phyloP scores from a whole-genome alignment of 2,329 filamentous ascomycete genomes.

The Cladophialophora bantiana region DNA sequence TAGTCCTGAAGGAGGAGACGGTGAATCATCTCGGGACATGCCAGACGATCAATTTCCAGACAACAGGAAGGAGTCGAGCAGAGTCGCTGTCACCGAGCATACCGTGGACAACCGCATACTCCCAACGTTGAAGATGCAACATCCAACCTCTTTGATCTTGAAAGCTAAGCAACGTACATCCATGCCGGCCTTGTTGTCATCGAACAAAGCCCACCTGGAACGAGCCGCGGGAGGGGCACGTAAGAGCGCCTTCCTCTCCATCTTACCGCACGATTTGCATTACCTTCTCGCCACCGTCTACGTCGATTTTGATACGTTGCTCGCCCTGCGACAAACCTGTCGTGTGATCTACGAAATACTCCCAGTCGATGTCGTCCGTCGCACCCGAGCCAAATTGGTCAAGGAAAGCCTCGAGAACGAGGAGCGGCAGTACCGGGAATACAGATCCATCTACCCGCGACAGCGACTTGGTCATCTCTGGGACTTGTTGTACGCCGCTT shows the following conservation, averaged over 20 bases:
- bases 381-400: slow-evolving; percentile 25
- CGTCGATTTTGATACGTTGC: slow-evolving; percentile 33
- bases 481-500: slow-evolving; percentile 30
- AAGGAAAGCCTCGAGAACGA: slow-evolving; percentile 24
- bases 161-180: slow-evolving; percentile 6
- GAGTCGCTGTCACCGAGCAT: slow-evolving; percentile 7
- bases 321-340: slow-evolving; percentile 36
- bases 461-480: slow-evolving; percentile 26
- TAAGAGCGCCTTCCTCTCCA: slow-evolving; percentile 25
- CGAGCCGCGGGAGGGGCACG: background rate
- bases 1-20: background rate
- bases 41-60: background rate
- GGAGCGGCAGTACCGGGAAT: slow-evolving; percentile 22
- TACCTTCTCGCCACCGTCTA: slow-evolving; percentile 25
- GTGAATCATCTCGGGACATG: background rate
- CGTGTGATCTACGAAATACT: slow-evolving; percentile 22
- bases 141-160: slow-evolving; percentile 5
- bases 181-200: slow-evolving; percentile 4
- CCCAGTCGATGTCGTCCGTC: slow-evolving; percentile 24
- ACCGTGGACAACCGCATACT: background rate
- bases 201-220: background rate
- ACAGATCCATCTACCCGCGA: slow-evolving; percentile 23
- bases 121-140: background rate
- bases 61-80: slow-evolving; percentile 8
- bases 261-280: slow-evolving; percentile 31